Percentiles rank a stretch among this genome's conserved stretches.
Conservation (phyloP, 345 rosid genomes). For the Acer yangbiense region DNA sequence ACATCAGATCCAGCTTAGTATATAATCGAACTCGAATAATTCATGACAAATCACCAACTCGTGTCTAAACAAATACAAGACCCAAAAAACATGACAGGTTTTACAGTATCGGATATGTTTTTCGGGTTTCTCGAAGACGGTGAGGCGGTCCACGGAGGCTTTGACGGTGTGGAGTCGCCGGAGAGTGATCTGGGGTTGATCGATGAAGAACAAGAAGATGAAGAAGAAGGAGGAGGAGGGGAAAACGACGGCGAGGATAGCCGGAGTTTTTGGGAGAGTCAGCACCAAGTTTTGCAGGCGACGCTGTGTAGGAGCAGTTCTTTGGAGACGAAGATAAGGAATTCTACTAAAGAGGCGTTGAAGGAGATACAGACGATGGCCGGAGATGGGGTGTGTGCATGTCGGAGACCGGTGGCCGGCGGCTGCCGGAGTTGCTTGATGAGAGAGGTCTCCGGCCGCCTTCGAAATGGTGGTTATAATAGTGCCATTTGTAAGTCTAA, state of each 20-base stretch:
- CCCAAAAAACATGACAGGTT: neutral
- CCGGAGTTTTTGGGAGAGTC: slow-evolving; percentile 55
- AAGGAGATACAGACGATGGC: slow-evolving; percentile 26
- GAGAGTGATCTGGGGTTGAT: neutral
- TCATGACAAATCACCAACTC: neutral
- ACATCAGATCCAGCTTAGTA: neutral
- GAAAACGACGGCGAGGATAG: slow-evolving; percentile 31
- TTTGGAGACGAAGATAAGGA: slow-evolving; percentile 53
- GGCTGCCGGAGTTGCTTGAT: slow-evolving; percentile 50
- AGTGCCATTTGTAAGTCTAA: slow-evolving; percentile 54
- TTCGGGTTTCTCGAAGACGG: slow-evolving; percentile 47
- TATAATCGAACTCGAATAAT: slow-evolving; percentile 14
- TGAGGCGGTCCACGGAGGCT: slow-evolving; percentile 10
- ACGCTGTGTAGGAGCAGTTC: slow-evolving; percentile 51
- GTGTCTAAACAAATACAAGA: neutral
- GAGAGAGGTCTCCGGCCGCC: slow-evolving; percentile 45
- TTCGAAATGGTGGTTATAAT: slow-evolving; percentile 44
- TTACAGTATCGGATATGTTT: slow-evolving; percentile 32
- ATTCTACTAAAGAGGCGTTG: slow-evolving; percentile 46
- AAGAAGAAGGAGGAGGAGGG: slow-evolving; percentile 28
- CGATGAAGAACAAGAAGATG: slow-evolving; percentile 9
- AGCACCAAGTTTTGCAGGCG: slow-evolving; percentile 46
- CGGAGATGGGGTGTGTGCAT: slow-evolving; percentile 32
- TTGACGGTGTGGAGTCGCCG: neutral
- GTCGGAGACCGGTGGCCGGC: slow-evolving; percentile 33